phyloP scores from a whole-genome alignment of 2,329 filamentous ascomycete species.

The Beauveria australis region DNA sequence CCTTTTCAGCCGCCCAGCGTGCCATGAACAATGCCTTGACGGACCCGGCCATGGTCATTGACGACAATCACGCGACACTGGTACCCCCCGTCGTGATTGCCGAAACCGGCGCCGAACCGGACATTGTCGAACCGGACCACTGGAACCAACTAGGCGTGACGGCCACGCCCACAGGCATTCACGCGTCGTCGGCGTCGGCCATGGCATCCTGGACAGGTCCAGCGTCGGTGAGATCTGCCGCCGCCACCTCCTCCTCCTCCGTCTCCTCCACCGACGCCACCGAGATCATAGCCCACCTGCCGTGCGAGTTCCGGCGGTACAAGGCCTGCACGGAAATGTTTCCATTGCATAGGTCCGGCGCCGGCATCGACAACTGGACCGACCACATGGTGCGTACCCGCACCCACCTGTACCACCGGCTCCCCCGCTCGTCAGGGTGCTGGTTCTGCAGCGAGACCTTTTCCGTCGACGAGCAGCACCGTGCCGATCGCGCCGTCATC shows the following conservation, averaged over 20 bases:
- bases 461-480: conserved; percentile 21
- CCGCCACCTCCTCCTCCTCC: not conserved
- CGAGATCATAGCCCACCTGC: conserved; percentile 19
- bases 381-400: conserved; percentile 35
- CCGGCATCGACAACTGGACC: conserved; percentile 34
- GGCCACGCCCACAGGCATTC: not conserved
- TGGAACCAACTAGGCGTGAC: not conserved
- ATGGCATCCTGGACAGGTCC: not conserved
- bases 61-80: not conserved
- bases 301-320: conserved; percentile 38
- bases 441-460: conserved; percentile 39
- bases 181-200: not conserved
- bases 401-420: conserved; percentile 26
- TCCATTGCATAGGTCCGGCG: conserved; percentile 17
- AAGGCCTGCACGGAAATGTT: conserved; percentile 31
- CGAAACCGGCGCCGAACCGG: not conserved
- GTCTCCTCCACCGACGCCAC: not conserved
- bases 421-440: conserved; percentile 33
- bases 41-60: not conserved
- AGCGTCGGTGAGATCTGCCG: not conserved
- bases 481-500: not conserved
- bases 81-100: not conserved
- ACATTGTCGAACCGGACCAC: not conserved
- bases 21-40: not conserved
- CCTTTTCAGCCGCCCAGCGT: not conserved